Conservation (phyloP, 768 basidiomycete genomes). For the Mycena capillaripes region DNA sequence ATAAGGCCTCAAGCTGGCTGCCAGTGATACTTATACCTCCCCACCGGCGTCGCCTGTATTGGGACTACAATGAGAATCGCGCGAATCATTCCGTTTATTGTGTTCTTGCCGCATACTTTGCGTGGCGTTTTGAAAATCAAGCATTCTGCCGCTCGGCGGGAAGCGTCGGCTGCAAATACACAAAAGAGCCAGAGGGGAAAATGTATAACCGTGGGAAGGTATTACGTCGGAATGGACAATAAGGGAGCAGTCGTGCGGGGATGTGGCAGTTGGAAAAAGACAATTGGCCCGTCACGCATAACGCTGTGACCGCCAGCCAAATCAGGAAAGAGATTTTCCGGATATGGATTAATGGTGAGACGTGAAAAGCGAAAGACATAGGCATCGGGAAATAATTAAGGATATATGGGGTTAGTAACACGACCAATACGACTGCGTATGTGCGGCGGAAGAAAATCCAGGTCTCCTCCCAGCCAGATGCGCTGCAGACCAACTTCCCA, state of each 20-base stretch:
- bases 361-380: no score
- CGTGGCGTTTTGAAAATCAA: background rate
- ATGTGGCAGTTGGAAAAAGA: conserved; percentile 1
- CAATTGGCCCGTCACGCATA: conserved; percentile 16
- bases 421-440: no score
- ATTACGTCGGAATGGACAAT: conserved; percentile 6
- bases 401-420: no score
- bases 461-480: no score
- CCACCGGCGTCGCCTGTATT: background rate
- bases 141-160: background rate
- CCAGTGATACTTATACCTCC: conserved; percentile 8
- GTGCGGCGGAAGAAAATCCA: no score
- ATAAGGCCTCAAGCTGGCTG: background rate
- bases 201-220: background rate
- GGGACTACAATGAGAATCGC: background rate
- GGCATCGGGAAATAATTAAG: no score
- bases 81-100: conserved; percentile 1
- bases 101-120: background rate
- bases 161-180: background rate
- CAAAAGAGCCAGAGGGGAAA: conserved; percentile 19
- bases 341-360: no score
- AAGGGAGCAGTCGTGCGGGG: background rate
- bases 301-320: conserved; percentile 3
- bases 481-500: no score
- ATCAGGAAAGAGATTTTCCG: no score